These are phyloP conservation scores for Podospora tetraspora DNA, from an alignment of 495 filamentous ascomycete species.

Conservation along the genomic window DNA sequence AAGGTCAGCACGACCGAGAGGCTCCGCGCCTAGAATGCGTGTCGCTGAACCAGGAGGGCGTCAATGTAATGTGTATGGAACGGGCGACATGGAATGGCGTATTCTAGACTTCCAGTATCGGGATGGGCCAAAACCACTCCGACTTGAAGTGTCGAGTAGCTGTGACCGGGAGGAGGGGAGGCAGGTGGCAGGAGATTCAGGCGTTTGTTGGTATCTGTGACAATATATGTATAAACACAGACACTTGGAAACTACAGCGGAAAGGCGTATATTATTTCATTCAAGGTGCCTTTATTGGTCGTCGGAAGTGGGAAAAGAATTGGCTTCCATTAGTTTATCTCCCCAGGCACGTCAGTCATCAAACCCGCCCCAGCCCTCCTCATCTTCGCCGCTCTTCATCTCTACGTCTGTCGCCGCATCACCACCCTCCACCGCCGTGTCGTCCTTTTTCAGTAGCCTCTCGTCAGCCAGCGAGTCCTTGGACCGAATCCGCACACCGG, in stretches of 20 bases:
- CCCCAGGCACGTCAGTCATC: slow-evolving; percentile 42
- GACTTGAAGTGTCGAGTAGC: no score
- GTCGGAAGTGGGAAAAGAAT: neutral
- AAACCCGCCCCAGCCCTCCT: slow-evolving; percentile 69
- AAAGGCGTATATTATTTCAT: neutral
- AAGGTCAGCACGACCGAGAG: slow-evolving; percentile 28
- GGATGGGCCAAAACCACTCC: no score
- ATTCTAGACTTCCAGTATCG: no score
- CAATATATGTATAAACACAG: neutral
- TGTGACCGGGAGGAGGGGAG: neutral
- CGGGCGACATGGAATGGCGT: neutral
- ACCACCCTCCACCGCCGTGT: slow-evolving; percentile 24
- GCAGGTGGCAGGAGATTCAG: neutral
- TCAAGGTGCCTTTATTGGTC: neutral
- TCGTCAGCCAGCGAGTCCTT: slow-evolving; percentile 71
- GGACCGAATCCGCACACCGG: slow-evolving; percentile 65
- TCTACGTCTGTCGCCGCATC: slow-evolving; percentile 36
- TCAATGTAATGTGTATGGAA: neutral
- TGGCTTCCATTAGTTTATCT: neutral
- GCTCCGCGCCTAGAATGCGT: slow-evolving; percentile 18
- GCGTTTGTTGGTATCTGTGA: neutral
- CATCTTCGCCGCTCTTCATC: slow-evolving; percentile 11
- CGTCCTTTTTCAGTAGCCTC: slow-evolving; percentile 45
- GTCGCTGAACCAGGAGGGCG: neutral
- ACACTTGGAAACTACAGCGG: neutral